Base-by-base conservation (phyloP, 306 rosid genomes). In the Castanea crenata region DNA sequence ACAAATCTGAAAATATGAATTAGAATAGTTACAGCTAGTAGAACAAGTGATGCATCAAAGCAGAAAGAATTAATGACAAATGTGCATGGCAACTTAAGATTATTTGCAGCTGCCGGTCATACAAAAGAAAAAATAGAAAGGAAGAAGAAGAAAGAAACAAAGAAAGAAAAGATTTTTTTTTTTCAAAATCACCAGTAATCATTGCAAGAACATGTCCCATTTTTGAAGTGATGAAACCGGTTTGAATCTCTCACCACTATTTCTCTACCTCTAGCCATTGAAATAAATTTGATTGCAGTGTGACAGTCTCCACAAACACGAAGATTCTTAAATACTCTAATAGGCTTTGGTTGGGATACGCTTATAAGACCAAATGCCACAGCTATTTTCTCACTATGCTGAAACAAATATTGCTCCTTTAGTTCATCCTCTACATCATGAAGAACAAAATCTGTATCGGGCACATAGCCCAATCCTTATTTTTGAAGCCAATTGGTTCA, bases 371-470 rank as follows among this genome's bases (percentile, higher is more conserved):
- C 91, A 78, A 87, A 88, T 20, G 88, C 91, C 77, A 90, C 92
- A 35, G 94, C 91, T 78, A 90, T 81, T 88, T 88, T 90, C 81
- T 90, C 92, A 76, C 92, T 87, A 63, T 90, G 94, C 46, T 90
- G 92, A 81, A 88, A 88, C 68, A 90, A 85, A 78, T 75, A 85
- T 27, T 83, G 91, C 72, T 86, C 92, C 83, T 90, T 90, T 31
- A 74, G 89, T 46, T 88, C 89, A 38, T 90, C 91, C 80, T 88
- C 92, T 81, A 90, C 87, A 56, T 90, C 92, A 76, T 90, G 92
- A 86, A 90, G 92, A 65, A 88, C 94, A 80, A 88, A 88, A 76
- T 83, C 87, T 49, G 89, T 85, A 68, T 88, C 73, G 11, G 92
- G 92, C 68, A 81, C 79, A 85, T 90, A 88, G 27, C 94, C 92